Base-by-base conservation (phyloP, 768 basidiomycete genomes). In the Mrakia frigida region DNA sequence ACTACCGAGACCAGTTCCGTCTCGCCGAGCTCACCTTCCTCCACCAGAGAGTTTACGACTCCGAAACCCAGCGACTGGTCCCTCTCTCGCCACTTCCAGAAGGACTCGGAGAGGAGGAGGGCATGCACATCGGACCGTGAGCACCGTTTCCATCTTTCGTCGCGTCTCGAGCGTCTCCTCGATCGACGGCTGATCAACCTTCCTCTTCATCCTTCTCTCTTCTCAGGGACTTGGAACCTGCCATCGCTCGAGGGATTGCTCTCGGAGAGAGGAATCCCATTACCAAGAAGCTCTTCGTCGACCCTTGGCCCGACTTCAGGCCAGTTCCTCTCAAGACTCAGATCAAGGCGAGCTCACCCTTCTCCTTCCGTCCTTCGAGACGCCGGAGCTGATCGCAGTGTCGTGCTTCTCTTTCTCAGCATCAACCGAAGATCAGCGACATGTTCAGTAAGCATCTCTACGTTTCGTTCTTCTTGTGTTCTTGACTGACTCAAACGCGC, bases 31-130 rank as follows among this genome's bases (percentile, higher is more conserved):
- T 90, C 79, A 95, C 93, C 72, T 99, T 98, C 81, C 85, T 92
- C 71, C 90, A 98, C 83, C 97, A 98, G 81, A 86, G 94, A 74
- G 94, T 98, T 56, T 99, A 91, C 82, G 90, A 92, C 83, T 94
- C 96, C 0, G 78, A 84, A 31, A 79, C 84, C 46, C 86, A 89
- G 82, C 85, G 83, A 74, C 84, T 98, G 21, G 90, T 93, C 1
- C 88, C 91, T 81, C 83, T 98, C 76, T 89, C 87, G 35, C 88
- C 89, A 1, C 81, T 87, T 11, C 86, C 91, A 0, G 86, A 84
- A 33, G 80, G 83, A 9, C 90, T 88, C 87, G 87, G 87, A 79
- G 85, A 86, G 23, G 87, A 87, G 75, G 85, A 85, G n/a, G 90
- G 93, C 14, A 56, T 79, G 1, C 81, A 78, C 71, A 78, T 82